Evolutionary conservation across 2,329 filamentous ascomycete genomes (phyloP), one percentile per base, ranked within the genome.

Genomic region (Neopestalotiopsis sp.): DNA sequence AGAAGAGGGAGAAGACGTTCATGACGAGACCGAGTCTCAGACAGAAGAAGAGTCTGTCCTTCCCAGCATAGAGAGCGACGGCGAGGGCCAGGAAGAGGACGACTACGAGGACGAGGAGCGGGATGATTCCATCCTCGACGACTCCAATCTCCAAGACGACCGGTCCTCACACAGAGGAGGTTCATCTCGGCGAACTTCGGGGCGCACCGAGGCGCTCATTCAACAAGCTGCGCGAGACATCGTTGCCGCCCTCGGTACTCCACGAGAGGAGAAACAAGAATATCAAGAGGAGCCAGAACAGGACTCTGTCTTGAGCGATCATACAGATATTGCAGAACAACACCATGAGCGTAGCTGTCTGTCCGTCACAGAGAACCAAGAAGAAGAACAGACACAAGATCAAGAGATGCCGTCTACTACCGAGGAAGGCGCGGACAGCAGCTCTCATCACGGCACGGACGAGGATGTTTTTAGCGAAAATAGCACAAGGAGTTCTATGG

Each of bases 401-500:
- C 24, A n/a, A 13, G 24, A 49, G n/a, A n/a, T 32, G n/a, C 64
- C 30, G 34, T 9, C 56, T 13, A n/a, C 64, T 30, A 10, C 62
- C 68, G 79, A 81, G 12, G 76, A 79, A 10, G 78, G 73, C 17
- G 81, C 78, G 7, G 82, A 86, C 61, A 84, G 80, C 74, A 85
- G 84, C 76, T 88, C 85, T 0, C 85, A 85, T 66, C 82, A 86
- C 69, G 80, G 81, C 58, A 76, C 74, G 13, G 86, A 88, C 28
- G 86, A 88, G 72, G 87, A 89, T 65, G 84, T 90, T 20, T 90
- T 90, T 74, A 89, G 86, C 77, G 86, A 86, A 72, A 83, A 82
- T 78, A 90, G 84, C 76, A 84, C 84, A 1, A 84, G 87, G 52
- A 89, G 86, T 75, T 90, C 88, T 1, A 75, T 88, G 67, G 86